These are phyloP conservation scores for Aegilops speltoides DNA, from an alignment of 176 grass and related monocot species.

Conservation along the genomic window DNA sequence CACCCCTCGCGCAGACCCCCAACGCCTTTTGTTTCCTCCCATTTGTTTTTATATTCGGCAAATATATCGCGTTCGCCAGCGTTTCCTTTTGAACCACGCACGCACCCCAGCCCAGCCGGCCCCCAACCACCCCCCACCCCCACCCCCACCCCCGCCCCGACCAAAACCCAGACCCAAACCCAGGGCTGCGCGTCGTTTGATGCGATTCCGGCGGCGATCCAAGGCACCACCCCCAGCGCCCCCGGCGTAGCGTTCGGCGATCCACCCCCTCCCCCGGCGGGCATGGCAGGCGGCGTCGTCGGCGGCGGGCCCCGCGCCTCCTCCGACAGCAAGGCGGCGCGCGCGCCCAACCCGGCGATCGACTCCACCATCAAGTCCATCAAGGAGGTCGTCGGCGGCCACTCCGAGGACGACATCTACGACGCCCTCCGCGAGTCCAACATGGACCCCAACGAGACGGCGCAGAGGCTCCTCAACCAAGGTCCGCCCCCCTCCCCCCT, in stretches of 20 bases:
- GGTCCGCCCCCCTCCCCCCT: conserved; percentile 19
- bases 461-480: conserved; percentile 89
- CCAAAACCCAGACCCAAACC: conserved; percentile 51
- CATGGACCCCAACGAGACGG: conserved; percentile 93
- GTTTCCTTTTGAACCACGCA: conserved; percentile 25
- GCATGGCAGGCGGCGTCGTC: conserved; percentile 33
- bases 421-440: conserved; percentile 74
- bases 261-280: conserved; percentile 21
- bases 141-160: conserved; percentile 10
- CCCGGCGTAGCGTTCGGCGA: conserved; percentile 39
- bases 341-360: conserved; percentile 34
- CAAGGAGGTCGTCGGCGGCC: conserved; percentile 85
- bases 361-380: conserved; percentile 70
- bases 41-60: background rate
- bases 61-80: background rate
- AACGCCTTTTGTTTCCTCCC: conserved; percentile 7
- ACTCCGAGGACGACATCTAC: conserved; percentile 85
- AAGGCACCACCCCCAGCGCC: conserved; percentile 17
- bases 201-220: conserved; percentile 71
- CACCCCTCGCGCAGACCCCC: conserved; percentile 9
- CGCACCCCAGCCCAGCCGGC: conserved; percentile 15
- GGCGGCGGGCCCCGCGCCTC: conserved; percentile 21
- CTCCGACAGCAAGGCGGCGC: conserved; percentile 12
- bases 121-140: conserved; percentile 27
- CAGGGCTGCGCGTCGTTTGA: conserved; percentile 48